Conservation (phyloP, 2,329 filamentous ascomycete genomes). For the Ophioceras dolichostomum region DNA sequence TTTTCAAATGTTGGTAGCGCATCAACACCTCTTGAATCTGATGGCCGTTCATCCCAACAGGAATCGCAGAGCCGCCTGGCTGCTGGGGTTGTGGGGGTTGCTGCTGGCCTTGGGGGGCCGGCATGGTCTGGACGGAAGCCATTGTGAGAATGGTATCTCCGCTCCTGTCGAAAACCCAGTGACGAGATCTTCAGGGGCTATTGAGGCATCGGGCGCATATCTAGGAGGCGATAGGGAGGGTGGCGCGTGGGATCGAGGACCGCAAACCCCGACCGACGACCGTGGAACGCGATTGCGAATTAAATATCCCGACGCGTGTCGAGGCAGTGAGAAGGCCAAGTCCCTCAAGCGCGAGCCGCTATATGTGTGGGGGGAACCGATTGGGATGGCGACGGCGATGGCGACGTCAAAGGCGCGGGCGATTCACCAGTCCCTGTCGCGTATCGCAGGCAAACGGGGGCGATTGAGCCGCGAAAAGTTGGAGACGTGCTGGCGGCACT, state of each 20-base stretch:
- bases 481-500: background rate
- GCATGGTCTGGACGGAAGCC: constrained; percentile 68
- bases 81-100: constrained; percentile 10
- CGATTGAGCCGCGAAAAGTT: background rate
- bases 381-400: background rate
- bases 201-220: constrained; percentile 1
- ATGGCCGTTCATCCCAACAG: constrained; percentile 59
- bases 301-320: background rate
- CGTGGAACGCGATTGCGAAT: background rate
- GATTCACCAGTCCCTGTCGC: constrained; percentile 1
- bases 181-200: constrained; percentile 1
- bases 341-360: too few species aligned
- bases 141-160: constrained; percentile 35
- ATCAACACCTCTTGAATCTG: constrained; percentile 64
- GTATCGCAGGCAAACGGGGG: background rate
- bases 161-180: background rate
- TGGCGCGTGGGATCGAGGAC: constrained; percentile 1
- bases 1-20: constrained; percentile 86
- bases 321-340: background rate
- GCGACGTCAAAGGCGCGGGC: background rate
- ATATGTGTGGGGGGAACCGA: background rate
- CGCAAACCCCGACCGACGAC: background rate
- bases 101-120: constrained; percentile 47
- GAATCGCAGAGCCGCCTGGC: constrained; percentile 44
- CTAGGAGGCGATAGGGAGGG: background rate